Percentiles rank a stretch among this genome's conserved stretches.
These are phyloP conservation scores for Debaryomyces udenii DNA, from an alignment of 1,139 yeast species.

Conservation along the genomic window DNA sequence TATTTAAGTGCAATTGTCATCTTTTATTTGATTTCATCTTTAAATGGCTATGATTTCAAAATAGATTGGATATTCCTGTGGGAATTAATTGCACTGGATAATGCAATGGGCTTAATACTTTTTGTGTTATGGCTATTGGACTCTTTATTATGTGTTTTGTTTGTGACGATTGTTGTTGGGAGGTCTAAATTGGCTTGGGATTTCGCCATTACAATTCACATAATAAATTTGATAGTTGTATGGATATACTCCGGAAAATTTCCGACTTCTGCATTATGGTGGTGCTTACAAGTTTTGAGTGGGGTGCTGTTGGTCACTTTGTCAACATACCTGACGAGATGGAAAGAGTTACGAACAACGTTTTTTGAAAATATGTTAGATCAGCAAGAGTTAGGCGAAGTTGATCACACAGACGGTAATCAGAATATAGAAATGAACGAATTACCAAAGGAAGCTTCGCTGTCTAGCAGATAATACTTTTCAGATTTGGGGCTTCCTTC, in stretches of 20 bases:
- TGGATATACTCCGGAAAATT: conserved; percentile 66
- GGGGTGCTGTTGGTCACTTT: conserved; percentile 70
- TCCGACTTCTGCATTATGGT: conserved; percentile 79
- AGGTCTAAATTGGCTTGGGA: conserved; percentile 94
- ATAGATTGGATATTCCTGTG: conserved; percentile 80
- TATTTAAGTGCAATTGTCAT: conserved; percentile 62
- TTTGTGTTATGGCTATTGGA: conserved; percentile 79
- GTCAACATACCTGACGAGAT: conserved; percentile 84
- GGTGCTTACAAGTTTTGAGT: conserved; percentile 75
- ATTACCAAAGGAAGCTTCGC: conserved; percentile 9
- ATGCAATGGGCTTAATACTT: conserved; percentile 78
- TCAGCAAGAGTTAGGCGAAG: conserved; percentile 44
- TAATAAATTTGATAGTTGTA: conserved; percentile 71
- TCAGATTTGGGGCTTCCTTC: too few relatives aligned
- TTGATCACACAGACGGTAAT: conserved; percentile 19
- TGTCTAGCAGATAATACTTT: conserved; percentile 3
- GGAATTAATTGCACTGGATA: conserved; percentile 72
- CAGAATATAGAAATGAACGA: conserved; percentile 24
- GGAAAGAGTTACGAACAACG: conserved; percentile 86
- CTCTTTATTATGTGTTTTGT: conserved; percentile 73
- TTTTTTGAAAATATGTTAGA: conserved; percentile 83
- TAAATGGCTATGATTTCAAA: conserved; percentile 65
- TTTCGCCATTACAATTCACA: conserved; percentile 87
- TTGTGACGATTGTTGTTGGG: conserved; percentile 86
- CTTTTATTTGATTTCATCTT: conserved; percentile 57